phyloP scores from a whole-genome alignment of 1,284 basidiomycete genomes.

The Hortiboletus rubellus region DNA sequence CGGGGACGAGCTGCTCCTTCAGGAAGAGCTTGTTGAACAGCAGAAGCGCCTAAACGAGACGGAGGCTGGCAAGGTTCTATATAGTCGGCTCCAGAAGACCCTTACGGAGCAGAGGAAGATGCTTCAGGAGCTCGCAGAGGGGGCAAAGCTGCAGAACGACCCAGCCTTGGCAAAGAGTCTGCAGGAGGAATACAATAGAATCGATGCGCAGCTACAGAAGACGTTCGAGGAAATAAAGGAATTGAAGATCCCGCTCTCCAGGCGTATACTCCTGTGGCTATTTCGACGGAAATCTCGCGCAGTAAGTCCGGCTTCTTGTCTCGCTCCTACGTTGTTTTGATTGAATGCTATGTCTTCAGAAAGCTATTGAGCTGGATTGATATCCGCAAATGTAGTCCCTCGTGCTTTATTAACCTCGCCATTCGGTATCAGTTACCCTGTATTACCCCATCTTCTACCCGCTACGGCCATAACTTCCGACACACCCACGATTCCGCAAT shows the following conservation, averaged over 20 bases:
- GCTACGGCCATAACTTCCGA: not conserved
- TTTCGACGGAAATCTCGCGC: slow-evolving; percentile 3
- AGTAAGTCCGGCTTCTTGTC: slow-evolving; percentile 3
- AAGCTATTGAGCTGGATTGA: slow-evolving; percentile 1
- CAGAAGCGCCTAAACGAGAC: slow-evolving; percentile 22
- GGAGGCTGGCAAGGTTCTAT: slow-evolving; percentile 20
- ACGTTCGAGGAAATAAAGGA: slow-evolving; percentile 18
- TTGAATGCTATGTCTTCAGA: not conserved
- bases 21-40: slow-evolving; percentile 24
- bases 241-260: slow-evolving; percentile 22
- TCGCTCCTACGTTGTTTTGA: not conserved
- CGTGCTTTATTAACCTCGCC: not conserved
- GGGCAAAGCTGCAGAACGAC: slow-evolving; percentile 12
- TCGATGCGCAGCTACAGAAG: slow-evolving; percentile 8
- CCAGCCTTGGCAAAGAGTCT: slow-evolving; percentile 9
- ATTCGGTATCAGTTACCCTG: not conserved
- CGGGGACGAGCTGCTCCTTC: slow-evolving; percentile 11
- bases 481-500: not conserved
- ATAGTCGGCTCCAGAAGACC: slow-evolving; percentile 19
- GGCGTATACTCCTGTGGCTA: slow-evolving; percentile 14
- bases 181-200: slow-evolving; percentile 13
- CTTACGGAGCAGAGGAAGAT: slow-evolving; percentile 17
- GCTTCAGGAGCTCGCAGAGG: slow-evolving; percentile 14
- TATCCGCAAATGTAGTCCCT: not conserved
- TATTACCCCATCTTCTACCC: not conserved